These are phyloP conservation scores for Raphanus raphanistrum DNA, from an alignment of 345 rosid species.

Conservation along the genomic window DNA sequence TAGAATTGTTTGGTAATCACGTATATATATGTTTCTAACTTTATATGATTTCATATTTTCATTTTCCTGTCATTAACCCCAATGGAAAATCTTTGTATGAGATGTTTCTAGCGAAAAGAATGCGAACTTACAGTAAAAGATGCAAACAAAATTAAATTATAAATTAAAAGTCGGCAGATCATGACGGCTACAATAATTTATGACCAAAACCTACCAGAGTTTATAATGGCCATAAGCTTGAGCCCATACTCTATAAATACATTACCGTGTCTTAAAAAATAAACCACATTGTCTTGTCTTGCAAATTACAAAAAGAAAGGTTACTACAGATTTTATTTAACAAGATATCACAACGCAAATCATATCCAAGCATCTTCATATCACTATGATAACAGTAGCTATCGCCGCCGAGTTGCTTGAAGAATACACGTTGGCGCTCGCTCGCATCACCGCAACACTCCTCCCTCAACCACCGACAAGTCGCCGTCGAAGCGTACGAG, in stretches of 20 bases:
- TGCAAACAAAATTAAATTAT: background rate
- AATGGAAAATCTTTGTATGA: background rate
- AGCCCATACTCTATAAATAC: slow-evolving; percentile 22
- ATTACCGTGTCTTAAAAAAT: slow-evolving; percentile 8
- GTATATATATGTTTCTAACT: background rate
- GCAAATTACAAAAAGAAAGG: background rate
- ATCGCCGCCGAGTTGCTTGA: slow-evolving; percentile 43
- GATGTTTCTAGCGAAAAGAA: background rate
- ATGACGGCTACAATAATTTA: slow-evolving; percentile 30
- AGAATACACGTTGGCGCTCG: slow-evolving; percentile 40
- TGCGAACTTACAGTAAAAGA: background rate
- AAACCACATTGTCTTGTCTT: slow-evolving; percentile 24
- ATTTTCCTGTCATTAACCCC: background rate
- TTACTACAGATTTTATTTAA: background rate
- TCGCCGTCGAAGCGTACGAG: slow-evolving; percentile 24
- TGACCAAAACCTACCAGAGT: slow-evolving; percentile 32
- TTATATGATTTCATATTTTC: background rate
- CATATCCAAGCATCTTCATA: background rate
- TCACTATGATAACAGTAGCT: slow-evolving; percentile 38
- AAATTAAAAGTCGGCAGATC: slow-evolving; percentile 32
- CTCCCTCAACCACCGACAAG: slow-evolving; percentile 33
- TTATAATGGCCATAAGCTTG: slow-evolving; percentile 18
- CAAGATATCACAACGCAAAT: background rate
- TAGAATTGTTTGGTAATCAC: background rate
- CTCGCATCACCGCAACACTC: slow-evolving; percentile 37